A percentile compares a stretch with the other conserved stretches of the same genome.
These are phyloP conservation scores for Ganoderma resinaceum DNA, from an alignment of 1,284 basidiomycete genomes.

Conservation along the genomic window DNA sequence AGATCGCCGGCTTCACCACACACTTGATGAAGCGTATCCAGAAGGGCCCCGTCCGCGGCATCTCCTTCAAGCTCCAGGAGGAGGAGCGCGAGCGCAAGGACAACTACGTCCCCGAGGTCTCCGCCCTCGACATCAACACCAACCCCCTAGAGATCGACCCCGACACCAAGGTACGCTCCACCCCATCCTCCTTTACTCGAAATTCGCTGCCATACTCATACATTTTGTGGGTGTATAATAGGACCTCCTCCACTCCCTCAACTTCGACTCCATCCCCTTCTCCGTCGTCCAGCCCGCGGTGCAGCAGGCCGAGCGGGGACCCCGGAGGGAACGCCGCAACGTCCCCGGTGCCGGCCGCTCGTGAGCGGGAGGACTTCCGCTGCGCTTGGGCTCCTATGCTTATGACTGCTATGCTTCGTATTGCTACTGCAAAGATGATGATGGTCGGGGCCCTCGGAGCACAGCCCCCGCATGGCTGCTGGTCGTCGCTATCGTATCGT, in stretches of 20 bases:
- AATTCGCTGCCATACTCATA: slow-evolving; percentile 1
- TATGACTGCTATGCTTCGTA: slow-evolving; percentile 38
- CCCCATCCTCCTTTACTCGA: background rate
- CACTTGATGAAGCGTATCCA: slow-evolving; percentile 99
- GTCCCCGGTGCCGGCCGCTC: slow-evolving; percentile 76
- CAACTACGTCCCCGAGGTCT: slow-evolving; percentile 97
- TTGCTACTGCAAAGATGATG: slow-evolving; percentile 25
- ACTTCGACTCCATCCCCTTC: slow-evolving; percentile 89
- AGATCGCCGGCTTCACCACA: slow-evolving; percentile 99
- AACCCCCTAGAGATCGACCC: slow-evolving; percentile 86
- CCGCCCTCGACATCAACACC: slow-evolving; percentile 85
- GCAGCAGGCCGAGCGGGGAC: slow-evolving; percentile 75
- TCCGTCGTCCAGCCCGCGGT: slow-evolving; percentile 72
- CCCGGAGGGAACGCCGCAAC: slow-evolving; percentile 77
- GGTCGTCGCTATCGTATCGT: slow-evolving; percentile 27
- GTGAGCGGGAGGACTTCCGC: slow-evolving; percentile 25
- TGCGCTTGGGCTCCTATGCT: slow-evolving; percentile 31
- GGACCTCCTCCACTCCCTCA: slow-evolving; percentile 89
- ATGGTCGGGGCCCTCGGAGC: slow-evolving; percentile 23
- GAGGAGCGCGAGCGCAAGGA: slow-evolving; percentile 99
- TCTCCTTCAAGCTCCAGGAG: slow-evolving; percentile 99
- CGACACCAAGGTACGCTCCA: slow-evolving; percentile 84
- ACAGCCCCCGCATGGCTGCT: slow-evolving; percentile 25
- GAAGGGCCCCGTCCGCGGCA: slow-evolving; percentile 98
- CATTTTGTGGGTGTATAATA: slow-evolving; percentile 37